Base-by-base conservation (phyloP, 2,329 filamentous ascomycete species). In the Elsinoe ampelina region DNA sequence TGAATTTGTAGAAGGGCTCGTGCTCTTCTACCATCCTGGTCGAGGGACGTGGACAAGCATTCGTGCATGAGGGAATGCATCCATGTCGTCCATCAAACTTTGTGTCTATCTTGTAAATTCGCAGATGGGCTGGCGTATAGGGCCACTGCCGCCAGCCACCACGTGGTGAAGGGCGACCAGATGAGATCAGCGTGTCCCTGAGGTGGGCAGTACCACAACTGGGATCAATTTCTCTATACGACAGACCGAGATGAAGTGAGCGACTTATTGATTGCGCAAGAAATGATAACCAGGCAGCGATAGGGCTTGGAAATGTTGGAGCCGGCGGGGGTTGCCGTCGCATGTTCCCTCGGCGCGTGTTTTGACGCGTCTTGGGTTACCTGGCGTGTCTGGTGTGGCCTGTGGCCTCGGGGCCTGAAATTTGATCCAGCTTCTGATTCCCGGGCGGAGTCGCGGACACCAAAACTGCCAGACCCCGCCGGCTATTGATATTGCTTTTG, bases 401-500 rank as follows among this genome's bases (percentile, higher is more conserved):
- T 22, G n/a, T n/a, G n/a, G n/a, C n/a, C 22, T 5, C 4, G 26
- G 26, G 26, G 26, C 26, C 26, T 30, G 26, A 8, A 26, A n/a
- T 26, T 26, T 30, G 26, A 7, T 30, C 26, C 26, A 30, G 26
- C 26, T 30, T 30, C 26, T 30, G 26, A 30, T 30, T 30, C 26
- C 26, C 26, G 26, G 26, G 4, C 26, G 15, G 13, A 15, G 2
- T 8, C 45, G 4, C 26, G 15, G 13, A 15, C 8, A 19, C 45
- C 32, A 34, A 13, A 17, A 15, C 41, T 20, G 15, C n/a, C n/a
- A 15, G 5, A 32, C 48, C 48, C 48, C 32, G 17, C 34, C 48
- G 48, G 48, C 48, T 52, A 15, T 52, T 52, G 32, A 52, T 52
- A 52, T 52, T 52, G 39, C n/a, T 39, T 52, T 52, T 52, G 32